Base-by-base conservation (phyloP, 371 early-diverging fungal species). In the Conidiobolus incongruus region DNA sequence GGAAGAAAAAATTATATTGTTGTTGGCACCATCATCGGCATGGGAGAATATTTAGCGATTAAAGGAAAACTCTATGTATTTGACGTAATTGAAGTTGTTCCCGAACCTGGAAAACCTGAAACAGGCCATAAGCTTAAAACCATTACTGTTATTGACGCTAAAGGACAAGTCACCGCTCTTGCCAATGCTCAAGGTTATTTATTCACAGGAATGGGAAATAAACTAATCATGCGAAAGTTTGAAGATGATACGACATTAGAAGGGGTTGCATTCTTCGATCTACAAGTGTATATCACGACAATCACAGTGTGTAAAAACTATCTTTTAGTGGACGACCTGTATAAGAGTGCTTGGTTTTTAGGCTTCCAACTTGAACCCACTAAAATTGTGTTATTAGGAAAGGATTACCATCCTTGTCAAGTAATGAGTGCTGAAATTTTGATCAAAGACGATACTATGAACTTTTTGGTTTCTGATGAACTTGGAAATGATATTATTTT, bases 301-400 rank as follows among this genome's bases (percentile, higher is more conserved):
- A 64, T 94, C 31, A 57, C 68, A 2, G 65, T 84, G 0, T 71
- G 96, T 50, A 94, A 91, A 58, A 89, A 84, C 49, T 81, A 86
- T 36, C 70, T 97, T 47, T 54, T 94, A 10, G 56, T 93, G n/a
- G 89, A 88, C 19, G 99, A 99, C 55, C 70, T 83, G 3, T 70
- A 70, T 56, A 89, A 90, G 52, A 79, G 89, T 8, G 68, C 91
- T 2, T 86, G 84, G 80, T 91, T 98, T 46, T 56, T 84, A 2
- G 97, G 81, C 1, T 93, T 91, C 54, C 98, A 98, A 74, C 86
- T 90, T 42, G 91, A 93, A 24, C 95, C 95, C 4, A 72, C 89
- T 0, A 84, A 89, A 44, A 61, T 98, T 22, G 70, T 70, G 2
- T 55, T 91, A 31, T 53, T 99, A 15, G 92, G 92, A 24, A 87